phyloP scores from a whole-genome alignment of 2,329 filamentous ascomycete species.

The Fusarium sp. region DNA sequence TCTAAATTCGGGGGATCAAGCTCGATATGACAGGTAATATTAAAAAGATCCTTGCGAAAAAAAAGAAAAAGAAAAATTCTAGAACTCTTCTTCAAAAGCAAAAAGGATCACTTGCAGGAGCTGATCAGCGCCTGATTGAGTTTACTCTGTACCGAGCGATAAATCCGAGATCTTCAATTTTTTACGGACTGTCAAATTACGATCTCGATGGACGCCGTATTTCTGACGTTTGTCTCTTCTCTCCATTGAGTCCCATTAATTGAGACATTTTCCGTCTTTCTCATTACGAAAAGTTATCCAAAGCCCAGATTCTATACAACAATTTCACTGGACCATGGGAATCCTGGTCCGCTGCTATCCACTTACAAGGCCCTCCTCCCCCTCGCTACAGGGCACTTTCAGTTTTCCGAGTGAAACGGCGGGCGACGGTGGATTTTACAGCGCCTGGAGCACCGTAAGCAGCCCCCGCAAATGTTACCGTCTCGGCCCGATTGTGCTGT shows the following conservation, averaged over 20 bases:
- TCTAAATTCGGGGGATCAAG: neutral
- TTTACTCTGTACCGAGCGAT: neutral
- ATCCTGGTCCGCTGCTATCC: neutral
- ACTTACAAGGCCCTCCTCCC: neutral
- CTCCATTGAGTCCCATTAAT: neutral
- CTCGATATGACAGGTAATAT: constrained; percentile 2
- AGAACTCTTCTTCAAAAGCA: neutral
- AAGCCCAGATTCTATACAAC: neutral
- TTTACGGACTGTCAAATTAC: neutral
- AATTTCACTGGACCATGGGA: constrained; percentile 9
- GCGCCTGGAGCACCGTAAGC: neutral
- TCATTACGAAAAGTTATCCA: neutral
- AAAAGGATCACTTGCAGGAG: neutral
- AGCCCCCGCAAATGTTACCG: neutral
- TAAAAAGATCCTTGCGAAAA: neutral
- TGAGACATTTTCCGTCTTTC: constrained; percentile 3
- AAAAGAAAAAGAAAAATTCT: neutral
- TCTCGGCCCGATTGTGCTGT: neutral
- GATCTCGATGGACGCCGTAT: neutral
- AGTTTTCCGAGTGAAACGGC: neutral
- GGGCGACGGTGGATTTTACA: constrained; percentile 1
- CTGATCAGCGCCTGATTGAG: neutral
- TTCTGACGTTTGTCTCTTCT: neutral
- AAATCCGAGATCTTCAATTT: neutral
- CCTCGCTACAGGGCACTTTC: neutral